Base-by-base conservation (phyloP, 306 rosid genomes). In the Fragaria nilgerrensis region DNA sequence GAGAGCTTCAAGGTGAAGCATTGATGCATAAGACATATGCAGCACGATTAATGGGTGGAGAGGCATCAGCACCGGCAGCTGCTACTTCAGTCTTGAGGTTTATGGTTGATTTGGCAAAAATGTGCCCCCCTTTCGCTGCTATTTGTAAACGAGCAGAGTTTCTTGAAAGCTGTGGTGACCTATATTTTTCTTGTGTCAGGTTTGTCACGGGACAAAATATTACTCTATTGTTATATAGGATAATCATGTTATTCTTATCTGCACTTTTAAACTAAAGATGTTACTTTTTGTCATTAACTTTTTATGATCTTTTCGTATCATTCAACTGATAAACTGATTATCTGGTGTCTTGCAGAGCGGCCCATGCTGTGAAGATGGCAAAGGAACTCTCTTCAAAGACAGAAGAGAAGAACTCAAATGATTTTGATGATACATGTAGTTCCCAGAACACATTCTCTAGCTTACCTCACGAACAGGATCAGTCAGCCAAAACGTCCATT, bases 1-100 rank as follows among this genome's bases (percentile, higher is more conserved):
- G 99, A 68, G 98, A 96, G 89, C 97, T 96, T 84, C 99, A 96
- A 79, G 99, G 99, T 78, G 99, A 96, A 87, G 99, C 99, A 34
- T 82, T 96, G 81, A 90, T 96, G 99, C 99, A 96, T 83, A 96
- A 96, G 90, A 96, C 99, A 67, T 96, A 96, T 85, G 99, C 99
- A 45, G 99, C 99, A 75, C 99, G 99, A 72, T 87, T 96, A 80
- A 96, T 96, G 99, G 98, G 99, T 34, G 99, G 99, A 81, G 97
- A 93, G 87, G 99, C 99, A 76, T 89, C 97, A 48, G 99, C 99
- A 74, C 99, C 99, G 80, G 96, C 89, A 75, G 98, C 98, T 37
- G 99, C 97, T 17, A 96, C 99, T 82, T 84, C 99, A 14, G 97
- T 96, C 81, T 85, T 96, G 78, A 85, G 97, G 81, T 96, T 93